Percentiles rank a stretch among this genome's conserved stretches.
Evolutionary conservation across 345 rosid species (phyloP).

Genomic region (Trapa incisa): DNA sequence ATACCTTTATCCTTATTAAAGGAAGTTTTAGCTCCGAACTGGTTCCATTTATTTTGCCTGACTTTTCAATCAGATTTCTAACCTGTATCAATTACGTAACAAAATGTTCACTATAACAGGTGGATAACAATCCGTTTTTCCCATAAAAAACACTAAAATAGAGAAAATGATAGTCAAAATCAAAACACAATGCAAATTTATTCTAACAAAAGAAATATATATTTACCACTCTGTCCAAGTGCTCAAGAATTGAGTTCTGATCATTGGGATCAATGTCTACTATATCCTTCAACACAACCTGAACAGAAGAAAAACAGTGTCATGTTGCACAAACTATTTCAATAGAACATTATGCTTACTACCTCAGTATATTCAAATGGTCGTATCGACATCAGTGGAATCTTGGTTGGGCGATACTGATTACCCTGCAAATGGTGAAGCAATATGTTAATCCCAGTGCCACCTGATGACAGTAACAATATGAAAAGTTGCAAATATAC

Average conservation of each 20-base stretch:
- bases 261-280: constrained; percentile 82
- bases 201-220: constrained; percentile 7
- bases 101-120: background rate
- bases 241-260: constrained; percentile 82
- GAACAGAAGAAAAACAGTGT: constrained; percentile 19
- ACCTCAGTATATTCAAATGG: constrained; percentile 95
- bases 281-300: constrained; percentile 82
- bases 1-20: constrained; percentile 78
- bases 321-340: constrained; percentile 6
- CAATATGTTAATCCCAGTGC: constrained; percentile 2
- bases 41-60: constrained; percentile 40
- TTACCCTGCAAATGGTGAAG: constrained; percentile 44
- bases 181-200: constrained; percentile 1
- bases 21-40: constrained; percentile 74
- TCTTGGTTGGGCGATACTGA: constrained; percentile 95
- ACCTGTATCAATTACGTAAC: constrained; percentile 37
- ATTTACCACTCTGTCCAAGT: constrained; percentile 83
- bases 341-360: constrained; percentile 9
- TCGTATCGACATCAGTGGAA: constrained; percentile 89
- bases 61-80: constrained; percentile 63
- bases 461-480: background rate
- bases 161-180: constrained; percentile 3
- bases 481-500: background rate
- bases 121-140: background rate
- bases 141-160: constrained; percentile 1